Evolutionary conservation across 169 alveolate genomes (phyloP).

Genomic region (Theileria luwenshuni): DNA sequence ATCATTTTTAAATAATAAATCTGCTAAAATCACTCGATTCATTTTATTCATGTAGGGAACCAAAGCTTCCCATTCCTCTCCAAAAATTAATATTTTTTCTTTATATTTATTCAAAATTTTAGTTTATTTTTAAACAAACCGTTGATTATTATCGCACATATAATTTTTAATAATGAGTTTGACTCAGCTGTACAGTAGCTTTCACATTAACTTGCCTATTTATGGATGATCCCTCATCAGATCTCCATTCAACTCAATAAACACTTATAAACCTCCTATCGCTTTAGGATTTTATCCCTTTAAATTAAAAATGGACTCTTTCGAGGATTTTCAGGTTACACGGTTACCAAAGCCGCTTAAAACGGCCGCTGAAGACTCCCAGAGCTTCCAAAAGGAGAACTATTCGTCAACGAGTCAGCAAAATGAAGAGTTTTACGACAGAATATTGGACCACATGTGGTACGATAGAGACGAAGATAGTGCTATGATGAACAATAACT

Average conservation of each 20-base stretch:
- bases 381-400: conserved; percentile 19
- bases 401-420: background rate
- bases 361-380: conserved; percentile 21
- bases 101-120: no score
- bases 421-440: conserved; percentile 29
- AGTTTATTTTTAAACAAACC: no score
- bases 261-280: no score
- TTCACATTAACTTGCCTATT: no score
- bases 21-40: background rate
- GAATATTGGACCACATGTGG: conserved; percentile 71
- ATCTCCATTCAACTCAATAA: no score
- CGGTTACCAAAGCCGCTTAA: conserved; percentile 56
- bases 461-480: conserved; percentile 71
- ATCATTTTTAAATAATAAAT: conserved; percentile 10
- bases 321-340: conserved; percentile 68
- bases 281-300: no score
- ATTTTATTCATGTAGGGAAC: background rate
- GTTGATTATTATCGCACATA: no score
- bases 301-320: conserved; percentile 50
- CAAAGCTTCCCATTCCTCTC: no score
- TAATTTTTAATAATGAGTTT: no score
- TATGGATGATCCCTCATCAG: no score
- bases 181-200: no score
- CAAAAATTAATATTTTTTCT: no score
- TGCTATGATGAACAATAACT: conserved; percentile 62